Conservation (phyloP, 1,284 basidiomycete species). For the Tremellales sp. region DNA sequence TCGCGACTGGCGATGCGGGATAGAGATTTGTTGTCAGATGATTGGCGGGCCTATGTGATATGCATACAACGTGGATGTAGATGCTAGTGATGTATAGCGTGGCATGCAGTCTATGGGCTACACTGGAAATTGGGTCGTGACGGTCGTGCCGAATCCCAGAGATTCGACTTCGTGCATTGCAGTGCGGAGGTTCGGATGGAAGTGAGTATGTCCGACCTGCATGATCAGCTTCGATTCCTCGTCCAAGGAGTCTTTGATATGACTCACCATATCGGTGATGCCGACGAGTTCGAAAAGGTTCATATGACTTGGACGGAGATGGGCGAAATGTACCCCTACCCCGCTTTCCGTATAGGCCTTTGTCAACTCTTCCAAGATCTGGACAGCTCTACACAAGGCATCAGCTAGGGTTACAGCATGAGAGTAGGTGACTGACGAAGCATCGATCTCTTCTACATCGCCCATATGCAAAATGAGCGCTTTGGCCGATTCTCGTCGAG, state of each 20-base stretch:
- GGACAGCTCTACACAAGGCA: conserved; percentile 66
- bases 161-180: conserved; percentile 43
- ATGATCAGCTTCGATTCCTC: conserved; percentile 58
- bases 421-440: conserved; percentile 61
- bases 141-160: conserved; percentile 36
- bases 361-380: conserved; percentile 76
- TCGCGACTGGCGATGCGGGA: no score
- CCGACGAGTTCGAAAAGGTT: conserved; percentile 55
- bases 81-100: no score
- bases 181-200: conserved; percentile 61
- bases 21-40: no score
- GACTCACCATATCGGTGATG: conserved; percentile 37
- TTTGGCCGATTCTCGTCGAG: conserved; percentile 67
- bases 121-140: conserved; percentile 15
- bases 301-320: conserved; percentile 59
- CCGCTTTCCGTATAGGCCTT: conserved; percentile 67
- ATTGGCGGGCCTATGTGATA: no score
- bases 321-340: conserved; percentile 72
- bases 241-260: neutral
- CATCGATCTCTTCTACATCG: conserved; percentile 70
- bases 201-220: conserved; percentile 65
- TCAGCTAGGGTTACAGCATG: conserved; percentile 5
- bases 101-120: no score
- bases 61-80: neutral
- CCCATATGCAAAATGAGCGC: conserved; percentile 83